phyloP scores from a whole-genome alignment of 2,329 filamentous ascomycete genomes.

The Pseudopithomyces chartarum region DNA sequence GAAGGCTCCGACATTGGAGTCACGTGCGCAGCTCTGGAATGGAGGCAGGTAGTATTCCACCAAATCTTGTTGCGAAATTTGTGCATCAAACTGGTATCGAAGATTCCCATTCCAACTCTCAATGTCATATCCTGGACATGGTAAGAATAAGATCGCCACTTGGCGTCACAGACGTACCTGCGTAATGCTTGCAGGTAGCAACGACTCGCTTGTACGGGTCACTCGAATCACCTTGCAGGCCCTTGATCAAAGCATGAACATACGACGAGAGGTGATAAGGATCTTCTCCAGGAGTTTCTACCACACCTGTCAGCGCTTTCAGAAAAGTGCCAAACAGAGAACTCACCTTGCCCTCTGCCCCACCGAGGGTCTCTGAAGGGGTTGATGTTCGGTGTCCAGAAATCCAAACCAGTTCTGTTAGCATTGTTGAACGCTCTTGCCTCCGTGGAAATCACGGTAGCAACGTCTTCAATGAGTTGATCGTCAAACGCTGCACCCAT shows the following conservation, averaged over 20 bases:
- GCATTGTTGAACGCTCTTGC: slow-evolving; percentile 69
- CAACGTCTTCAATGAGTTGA: slow-evolving; percentile 63
- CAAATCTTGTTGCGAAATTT: slow-evolving; percentile 65
- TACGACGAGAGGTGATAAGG: slow-evolving; percentile 58
- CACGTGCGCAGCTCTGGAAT: slow-evolving; percentile 59
- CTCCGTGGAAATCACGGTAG: slow-evolving; percentile 62
- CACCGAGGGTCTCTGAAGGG: not conserved
- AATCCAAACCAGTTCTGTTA: slow-evolving; percentile 59
- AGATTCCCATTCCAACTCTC: slow-evolving; percentile 37
- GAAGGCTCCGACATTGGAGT: slow-evolving; percentile 53
- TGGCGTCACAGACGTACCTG: slow-evolving; percentile 12
- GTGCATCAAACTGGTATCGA: slow-evolving; percentile 60
- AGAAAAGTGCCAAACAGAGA: not conserved
- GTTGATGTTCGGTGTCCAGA: slow-evolving; percentile 67
- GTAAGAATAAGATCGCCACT: not conserved
- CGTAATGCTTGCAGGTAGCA: slow-evolving; percentile 47
- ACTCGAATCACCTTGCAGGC: slow-evolving; percentile 55
- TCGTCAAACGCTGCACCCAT: slow-evolving; percentile 69
- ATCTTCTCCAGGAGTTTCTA: slow-evolving; percentile 64
- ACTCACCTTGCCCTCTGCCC: slow-evolving; percentile 1
- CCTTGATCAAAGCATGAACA: slow-evolving; percentile 58
- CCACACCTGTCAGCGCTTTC: not conserved
- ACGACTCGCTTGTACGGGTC: slow-evolving; percentile 33
- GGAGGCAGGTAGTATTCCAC: slow-evolving; percentile 71
- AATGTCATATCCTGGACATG: slow-evolving; percentile 25